Base-by-base conservation (phyloP, 2,329 filamentous ascomycete species). In the Penicillium hordei region DNA sequence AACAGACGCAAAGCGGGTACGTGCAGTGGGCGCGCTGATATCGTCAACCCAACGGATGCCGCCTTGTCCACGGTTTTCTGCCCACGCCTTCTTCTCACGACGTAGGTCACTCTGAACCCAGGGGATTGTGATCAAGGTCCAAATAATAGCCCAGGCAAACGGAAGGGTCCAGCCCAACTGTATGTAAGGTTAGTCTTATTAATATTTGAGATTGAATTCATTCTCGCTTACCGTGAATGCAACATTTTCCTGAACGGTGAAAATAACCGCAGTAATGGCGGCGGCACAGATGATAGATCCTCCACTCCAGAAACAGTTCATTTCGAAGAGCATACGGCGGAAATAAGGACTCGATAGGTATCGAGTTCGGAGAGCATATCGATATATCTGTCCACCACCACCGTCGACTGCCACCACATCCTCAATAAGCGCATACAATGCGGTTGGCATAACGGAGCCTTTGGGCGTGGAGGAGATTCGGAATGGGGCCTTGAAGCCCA, bases 371-470 rank as follows among this genome's bases (percentile, higher is more conserved):
- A 86, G 67, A 0, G 79, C 79, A 63, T 79, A 75, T 44, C 83
- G 76, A 61, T 82, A 86, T 2, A 75, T 78, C 56, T 81, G 78
- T 1, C 83, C 83, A 10, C 84, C 86, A 4, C 80, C 82, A 21
- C 85, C 86, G 66, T 89, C 87, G 40, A 89, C 87, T 5, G 84
- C 86, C 15, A 88, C 81, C 25, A 88, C 80, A 65, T 89, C 87
- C 71, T 89, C 87, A 27, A 89, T 83, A 31, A 89, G 79, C 49
- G 86, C 87, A 64, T 87, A 86, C 1, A 83, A 79, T 2, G 84
- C 81, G 0, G 87, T 87, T 3, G 82, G 79, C 57, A 88, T 82
- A 5, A 71, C 75, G 17, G 79, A 79, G 19, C 86, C 86, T 66
- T 85, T 86, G 0, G 79, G 79, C 0, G 85, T 84, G 2, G 86